phyloP scores from a whole-genome alignment of 2,329 filamentous ascomycete genomes.

The Penicillium sp. region DNA sequence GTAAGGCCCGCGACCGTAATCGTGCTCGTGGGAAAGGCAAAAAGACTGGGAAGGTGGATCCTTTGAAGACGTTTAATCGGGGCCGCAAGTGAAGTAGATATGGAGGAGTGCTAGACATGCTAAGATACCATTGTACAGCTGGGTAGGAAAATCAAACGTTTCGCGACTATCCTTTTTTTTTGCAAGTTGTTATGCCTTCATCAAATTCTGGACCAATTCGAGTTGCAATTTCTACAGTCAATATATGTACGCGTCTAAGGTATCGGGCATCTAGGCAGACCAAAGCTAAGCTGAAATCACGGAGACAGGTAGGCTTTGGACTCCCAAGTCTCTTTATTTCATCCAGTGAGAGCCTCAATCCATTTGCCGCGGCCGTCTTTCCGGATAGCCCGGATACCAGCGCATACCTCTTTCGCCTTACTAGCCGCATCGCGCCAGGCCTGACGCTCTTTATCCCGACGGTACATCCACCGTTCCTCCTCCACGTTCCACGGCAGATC shows the following conservation, averaged over 20 bases:
- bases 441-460: conserved; percentile 34
- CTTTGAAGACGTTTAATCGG: conserved; percentile 84
- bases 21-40: conserved; percentile 48
- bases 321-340: not conserved
- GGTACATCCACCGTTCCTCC: conserved; percentile 33
- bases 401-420: conserved; percentile 34
- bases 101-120: conserved; percentile 10
- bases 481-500: conserved; percentile 35
- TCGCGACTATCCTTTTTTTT: not conserved
- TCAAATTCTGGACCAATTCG: not conserved
- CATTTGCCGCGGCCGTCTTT: conserved; percentile 41
- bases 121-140: conserved; percentile 29
- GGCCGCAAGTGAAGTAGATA: conserved; percentile 38
- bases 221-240: not conserved
- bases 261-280: too few relatives aligned
- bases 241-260: not conserved
- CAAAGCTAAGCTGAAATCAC: not conserved
- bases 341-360: conserved; percentile 24
- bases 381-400: conserved; percentile 33
- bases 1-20: conserved; percentile 51
- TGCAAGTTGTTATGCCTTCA: not conserved
- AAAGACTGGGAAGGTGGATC: conserved; percentile 70
- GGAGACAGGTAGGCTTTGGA: not conserved
- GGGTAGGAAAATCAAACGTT: conserved; percentile 4
- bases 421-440: conserved; percentile 30